These are phyloP conservation scores for Xylaria sp. DNA, from an alignment of 2,329 filamentous ascomycete species.

Conservation along the genomic window DNA sequence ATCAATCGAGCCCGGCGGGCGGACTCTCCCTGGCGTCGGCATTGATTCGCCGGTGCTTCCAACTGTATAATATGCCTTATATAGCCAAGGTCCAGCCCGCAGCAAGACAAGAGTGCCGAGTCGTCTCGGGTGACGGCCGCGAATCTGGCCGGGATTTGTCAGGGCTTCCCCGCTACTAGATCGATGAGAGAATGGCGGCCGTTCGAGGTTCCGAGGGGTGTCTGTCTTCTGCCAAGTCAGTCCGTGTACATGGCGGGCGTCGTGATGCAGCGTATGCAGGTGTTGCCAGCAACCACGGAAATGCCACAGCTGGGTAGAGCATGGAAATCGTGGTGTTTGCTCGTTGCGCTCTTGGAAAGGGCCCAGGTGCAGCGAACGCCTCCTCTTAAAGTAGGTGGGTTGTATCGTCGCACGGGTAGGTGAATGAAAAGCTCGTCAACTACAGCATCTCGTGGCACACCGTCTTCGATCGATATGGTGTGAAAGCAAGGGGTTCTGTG, in stretches of 20 bases:
- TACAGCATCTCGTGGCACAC: slow-evolving; percentile 28
- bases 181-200: slow-evolving; percentile 11
- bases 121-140: slow-evolving; percentile 33
- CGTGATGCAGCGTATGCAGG: slow-evolving; percentile 12
- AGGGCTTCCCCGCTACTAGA: slow-evolving; percentile 12
- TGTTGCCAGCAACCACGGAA: slow-evolving; percentile 8
- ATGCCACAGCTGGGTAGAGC: slow-evolving; percentile 12
- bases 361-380: slow-evolving; percentile 8
- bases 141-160: slow-evolving; percentile 24
- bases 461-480: slow-evolving; percentile 21
- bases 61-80: slow-evolving; percentile 31
- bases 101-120: slow-evolving; percentile 28
- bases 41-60: slow-evolving; percentile 31
- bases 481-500: slow-evolving; percentile 10
- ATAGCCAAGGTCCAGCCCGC: slow-evolving; percentile 30
- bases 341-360: background rate
- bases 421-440: slow-evolving; percentile 18
- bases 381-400: slow-evolving; percentile 17
- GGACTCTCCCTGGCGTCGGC: slow-evolving; percentile 29
- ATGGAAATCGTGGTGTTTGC: slow-evolving; percentile 2
- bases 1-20: slow-evolving; percentile 30
- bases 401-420: slow-evolving; percentile 26
- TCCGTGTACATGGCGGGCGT: slow-evolving; percentile 4
- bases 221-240: background rate
- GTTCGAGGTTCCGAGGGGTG: background rate